A percentile compares a stretch with the other conserved stretches of the same genome.
Evolutionary conservation across 805 yeast genomes (phyloP).

Genomic region (Lipomyces spencermartinsiae): DNA sequence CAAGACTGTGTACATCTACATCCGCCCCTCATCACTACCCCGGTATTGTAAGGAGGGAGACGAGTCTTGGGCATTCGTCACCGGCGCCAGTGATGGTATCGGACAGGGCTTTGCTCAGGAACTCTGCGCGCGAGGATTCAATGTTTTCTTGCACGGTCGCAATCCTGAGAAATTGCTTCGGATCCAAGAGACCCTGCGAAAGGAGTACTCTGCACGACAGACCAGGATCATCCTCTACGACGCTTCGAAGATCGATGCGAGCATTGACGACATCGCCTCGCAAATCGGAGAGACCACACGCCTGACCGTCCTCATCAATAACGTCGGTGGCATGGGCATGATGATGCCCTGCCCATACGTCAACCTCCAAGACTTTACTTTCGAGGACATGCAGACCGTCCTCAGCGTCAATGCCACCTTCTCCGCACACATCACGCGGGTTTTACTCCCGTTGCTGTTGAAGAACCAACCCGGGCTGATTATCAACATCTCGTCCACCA

Average conservation of each 20-base stretch:
- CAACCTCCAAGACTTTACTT: slow-evolving; percentile 1
- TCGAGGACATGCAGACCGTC: background rate
- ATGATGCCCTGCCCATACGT: background rate
- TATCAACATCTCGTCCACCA: slow-evolving; percentile 3
- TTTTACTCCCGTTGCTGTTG: background rate
- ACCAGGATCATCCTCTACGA: background rate
- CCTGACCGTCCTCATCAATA: slow-evolving; percentile 2
- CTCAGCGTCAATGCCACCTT: background rate
- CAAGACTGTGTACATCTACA: background rate
- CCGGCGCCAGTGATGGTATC: slow-evolving; percentile 1
- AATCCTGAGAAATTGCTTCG: background rate
- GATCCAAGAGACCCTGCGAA: background rate
- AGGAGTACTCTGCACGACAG: background rate
- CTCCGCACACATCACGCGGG: slow-evolving; percentile 4
- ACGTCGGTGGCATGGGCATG: slow-evolving; percentile 2
- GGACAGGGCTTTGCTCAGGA: background rate
- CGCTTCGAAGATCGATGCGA: background rate
- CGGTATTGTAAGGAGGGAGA: background rate
- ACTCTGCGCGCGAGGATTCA: background rate
- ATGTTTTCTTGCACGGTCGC: slow-evolving; percentile 5
- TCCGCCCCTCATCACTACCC: background rate
- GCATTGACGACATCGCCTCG: background rate
- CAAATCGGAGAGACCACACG: background rate
- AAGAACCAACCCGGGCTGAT: background rate
- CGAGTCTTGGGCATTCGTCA: background rate